Evolutionary conservation across 192 early-diverging fungal species (phyloP), one percentile per base, ranked within the genome.

Genomic region (Rhizoclosmatium globosum): DNA sequence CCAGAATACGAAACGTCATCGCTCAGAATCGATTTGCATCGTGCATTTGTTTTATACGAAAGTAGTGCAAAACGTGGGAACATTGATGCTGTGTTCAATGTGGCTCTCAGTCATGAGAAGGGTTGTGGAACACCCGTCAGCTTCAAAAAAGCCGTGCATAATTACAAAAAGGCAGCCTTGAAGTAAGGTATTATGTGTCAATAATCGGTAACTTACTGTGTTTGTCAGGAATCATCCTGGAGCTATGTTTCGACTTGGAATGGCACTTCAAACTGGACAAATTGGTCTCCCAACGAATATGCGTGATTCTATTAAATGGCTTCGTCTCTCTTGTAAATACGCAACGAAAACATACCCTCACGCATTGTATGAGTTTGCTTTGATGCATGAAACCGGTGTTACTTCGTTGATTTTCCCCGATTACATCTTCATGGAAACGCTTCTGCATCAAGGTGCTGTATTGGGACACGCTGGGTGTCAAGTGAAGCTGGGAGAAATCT

Each of bases 221-320:
- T 56, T 47, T 15, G 42, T 0, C 56, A 83, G 81, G 60, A 87
- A 87, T 58, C 86, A 87, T 71, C 86, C 86, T 47, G 86, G 86
- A 41, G 86, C 86, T 39, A 87, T 87, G 86, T 86, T 94, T 91
- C 91, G 94, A 58, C 84, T 97, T 81, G 92, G 95, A 19, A 89
- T 87, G 78, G 89, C 94, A 62, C 90, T 92, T 46, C 84, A 96
- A 68, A 85, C 89, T 15, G 96, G 96, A 74, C 85, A 90, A 44
- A 83, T 96, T 38, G 83, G 88, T 76, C 91, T 92, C 76, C 81
- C 85, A 41, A 82, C 81, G 61, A 92, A 95, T 77, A 79, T 91
- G 56, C 93, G 93, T 74, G 90, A 94, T 78, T 94, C 93, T 17
- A 86, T 98, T 71, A 89, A 92, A 56, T 96, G 93, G 82, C 87